phyloP scores from a whole-genome alignment of 441 rosid genomes.

The Metrosideros polymorpha region DNA sequence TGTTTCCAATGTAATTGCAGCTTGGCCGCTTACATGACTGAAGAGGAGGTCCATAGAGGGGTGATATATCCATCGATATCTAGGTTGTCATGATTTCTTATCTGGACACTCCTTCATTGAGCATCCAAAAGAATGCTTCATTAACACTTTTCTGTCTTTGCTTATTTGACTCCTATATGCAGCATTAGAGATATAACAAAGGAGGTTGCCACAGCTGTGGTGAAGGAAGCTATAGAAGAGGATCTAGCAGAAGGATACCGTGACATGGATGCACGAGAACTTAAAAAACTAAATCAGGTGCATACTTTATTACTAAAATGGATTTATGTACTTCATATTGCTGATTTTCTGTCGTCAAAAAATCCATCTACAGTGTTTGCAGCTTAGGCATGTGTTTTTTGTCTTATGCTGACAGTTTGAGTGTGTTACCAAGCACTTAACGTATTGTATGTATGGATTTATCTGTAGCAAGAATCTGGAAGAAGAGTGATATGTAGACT shows the following conservation, averaged over 20 bases:
- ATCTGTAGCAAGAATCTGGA: neutral
- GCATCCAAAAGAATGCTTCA: neutral
- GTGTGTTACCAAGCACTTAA: neutral
- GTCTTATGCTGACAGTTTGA: neutral
- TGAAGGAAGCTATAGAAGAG: conserved; percentile 83
- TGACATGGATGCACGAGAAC: conserved; percentile 74
- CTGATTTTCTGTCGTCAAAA: neutral
- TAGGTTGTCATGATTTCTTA: conserved; percentile 31
- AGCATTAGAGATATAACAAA: conserved; percentile 93
- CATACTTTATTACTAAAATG: neutral
- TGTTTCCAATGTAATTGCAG: conserved; percentile 29
- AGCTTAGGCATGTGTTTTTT: neutral
- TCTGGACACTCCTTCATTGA: neutral
- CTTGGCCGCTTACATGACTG: conserved; percentile 90
- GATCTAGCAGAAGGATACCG: conserved; percentile 86
- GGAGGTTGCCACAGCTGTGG: conserved; percentile 85
- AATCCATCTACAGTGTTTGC: neutral
- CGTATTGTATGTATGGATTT: neutral
- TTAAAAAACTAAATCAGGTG: conserved; percentile 44
- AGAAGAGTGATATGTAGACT: neutral
- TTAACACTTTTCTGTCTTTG: neutral
- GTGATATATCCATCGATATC: conserved; percentile 83
- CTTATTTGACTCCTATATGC: conserved; percentile 13
- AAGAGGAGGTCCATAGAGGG: conserved; percentile 82
- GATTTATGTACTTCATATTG: neutral